Conservation (phyloP, 495 filamentous ascomycete genomes). For the Podospora pseudoanserina region DNA sequence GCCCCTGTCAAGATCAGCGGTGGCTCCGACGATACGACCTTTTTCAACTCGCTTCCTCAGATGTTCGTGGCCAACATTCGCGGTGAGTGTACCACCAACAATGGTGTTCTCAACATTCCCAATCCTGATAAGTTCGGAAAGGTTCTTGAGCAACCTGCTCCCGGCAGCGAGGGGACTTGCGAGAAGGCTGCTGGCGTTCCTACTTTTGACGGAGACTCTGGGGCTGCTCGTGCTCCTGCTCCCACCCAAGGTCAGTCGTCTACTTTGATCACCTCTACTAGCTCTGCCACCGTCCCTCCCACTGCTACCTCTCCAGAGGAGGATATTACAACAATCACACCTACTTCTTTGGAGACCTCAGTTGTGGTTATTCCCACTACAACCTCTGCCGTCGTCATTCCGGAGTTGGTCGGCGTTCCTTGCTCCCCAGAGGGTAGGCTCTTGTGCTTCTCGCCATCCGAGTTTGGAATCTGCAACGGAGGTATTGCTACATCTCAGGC, state of each 20-base stretch:
- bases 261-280: background rate
- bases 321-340: background rate
- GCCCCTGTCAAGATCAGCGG: slow-evolving; percentile 61
- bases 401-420: background rate
- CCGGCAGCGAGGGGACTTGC: slow-evolving; percentile 55
- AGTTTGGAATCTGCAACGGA: slow-evolving; percentile 24
- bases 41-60: slow-evolving; percentile 44
- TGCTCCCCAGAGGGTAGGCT: slow-evolving; percentile 20
- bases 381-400: background rate
- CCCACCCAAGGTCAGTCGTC: background rate
- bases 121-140: slow-evolving; percentile 29
- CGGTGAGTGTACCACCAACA: slow-evolving; percentile 24
- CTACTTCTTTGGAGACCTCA: background rate
- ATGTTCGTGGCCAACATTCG: slow-evolving; percentile 59
- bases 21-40: slow-evolving; percentile 29
- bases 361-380: background rate
- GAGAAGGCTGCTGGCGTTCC: slow-evolving; percentile 36
- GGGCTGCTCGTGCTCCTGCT: background rate
- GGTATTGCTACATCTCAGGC: slow-evolving; percentile 16
- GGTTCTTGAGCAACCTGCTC: slow-evolving; percentile 22
- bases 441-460: slow-evolving; percentile 17
- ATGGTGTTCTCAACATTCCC: slow-evolving; percentile 27
- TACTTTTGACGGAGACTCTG: slow-evolving; percentile 9
- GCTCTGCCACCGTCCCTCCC: background rate
- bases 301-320: background rate